Conservation (phyloP, 352 stramenopile species). For the Saprolegnia diclina region DNA sequence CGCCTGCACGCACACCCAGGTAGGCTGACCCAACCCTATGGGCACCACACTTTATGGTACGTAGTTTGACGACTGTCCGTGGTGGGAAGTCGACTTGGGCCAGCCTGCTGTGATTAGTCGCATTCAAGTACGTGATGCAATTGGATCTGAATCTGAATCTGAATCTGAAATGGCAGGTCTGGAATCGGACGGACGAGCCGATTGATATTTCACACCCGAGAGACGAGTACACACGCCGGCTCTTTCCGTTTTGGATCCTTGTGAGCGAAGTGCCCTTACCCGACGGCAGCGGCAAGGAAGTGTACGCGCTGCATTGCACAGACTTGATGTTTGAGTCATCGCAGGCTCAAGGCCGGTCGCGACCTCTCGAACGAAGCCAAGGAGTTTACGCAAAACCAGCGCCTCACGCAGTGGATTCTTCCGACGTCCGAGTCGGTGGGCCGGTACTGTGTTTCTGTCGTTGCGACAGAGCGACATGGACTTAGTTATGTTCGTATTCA, state of each 20-base stretch:
- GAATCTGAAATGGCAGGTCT: slow-evolving; percentile 48
- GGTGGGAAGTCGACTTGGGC: slow-evolving; percentile 90
- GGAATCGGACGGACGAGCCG: slow-evolving; percentile 89
- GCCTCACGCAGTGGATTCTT: slow-evolving; percentile 85
- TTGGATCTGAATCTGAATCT: not conserved
- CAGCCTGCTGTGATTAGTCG: slow-evolving; percentile 69
- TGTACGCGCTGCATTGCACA: slow-evolving; percentile 27
- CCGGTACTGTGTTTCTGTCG: slow-evolving; percentile 34
- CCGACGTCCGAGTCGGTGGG: slow-evolving; percentile 77
- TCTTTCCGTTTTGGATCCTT: slow-evolving; percentile 93
- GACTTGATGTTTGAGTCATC: not conserved
- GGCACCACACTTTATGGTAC: not conserved
- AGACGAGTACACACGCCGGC: slow-evolving; percentile 66
- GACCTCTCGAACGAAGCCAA: slow-evolving; percentile 70
- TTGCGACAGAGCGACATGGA: not conserved
- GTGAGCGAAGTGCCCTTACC: slow-evolving; percentile 86
- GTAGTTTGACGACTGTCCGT: slow-evolving; percentile 79
- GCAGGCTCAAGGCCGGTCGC: slow-evolving; percentile 74
- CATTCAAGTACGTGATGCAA: slow-evolving; percentile 43
- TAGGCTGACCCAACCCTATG: slow-evolving; percentile 27
- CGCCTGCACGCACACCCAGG: slow-evolving; percentile 86
- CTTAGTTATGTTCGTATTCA: slow-evolving; percentile 73
- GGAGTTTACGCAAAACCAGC: slow-evolving; percentile 65
- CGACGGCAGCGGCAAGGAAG: slow-evolving; percentile 67
- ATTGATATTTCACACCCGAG: slow-evolving; percentile 60